Base-by-base conservation (phyloP, 2,329 filamentous ascomycete genomes). In the Cadophora sp. region DNA sequence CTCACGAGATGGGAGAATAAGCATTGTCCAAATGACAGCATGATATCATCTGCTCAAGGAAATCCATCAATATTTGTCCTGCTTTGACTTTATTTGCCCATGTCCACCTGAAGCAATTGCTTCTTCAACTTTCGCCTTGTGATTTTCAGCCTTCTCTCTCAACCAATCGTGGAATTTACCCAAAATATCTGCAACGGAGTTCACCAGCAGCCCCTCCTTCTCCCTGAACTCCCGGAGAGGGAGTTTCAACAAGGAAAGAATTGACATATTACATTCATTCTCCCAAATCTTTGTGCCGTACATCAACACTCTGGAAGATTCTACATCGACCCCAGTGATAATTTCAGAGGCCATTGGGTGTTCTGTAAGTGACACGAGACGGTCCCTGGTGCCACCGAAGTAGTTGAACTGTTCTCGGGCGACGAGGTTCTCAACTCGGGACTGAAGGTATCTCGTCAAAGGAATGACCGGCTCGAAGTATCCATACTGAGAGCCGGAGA, bases 401-500 rank as follows among this genome's bases (percentile, higher is more conserved):
- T 43, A 43, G 1, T 58, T 16, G 41, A 36, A 50, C 3, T 50
- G 43, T 2, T 39, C 27, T 14, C 27, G 43, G 24, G 8, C 3
- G 11, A 41, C 11, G 20, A 53, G 8, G 6, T 8, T 24, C 18
- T 22, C n/a, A 16, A 62, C 27, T 30, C 64, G 51, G 3, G n/a
- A 51, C 5, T 33, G 13, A 1, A 36, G 1, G 16, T 66, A 70
- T 8, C 59, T 20, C 1, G 13, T 24, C 50, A 33, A 69, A 18
- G 59, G 62, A 2, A 43, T 60, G 1, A 70, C 61, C 0, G 68
- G 60, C 3, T 65, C 33, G 16, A 63, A 64, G n/a, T 61, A 69
- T 1, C 70, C 68, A 24, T 59, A 68, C 30, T 70, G 65, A 8
- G 69, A 67, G 14, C 69, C 24, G 3, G 66, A 22, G 9, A 71